These are phyloP conservation scores for Colletotrichum coccodes DNA, from an alignment of 2,329 filamentous ascomycete species.

Conservation along the genomic window DNA sequence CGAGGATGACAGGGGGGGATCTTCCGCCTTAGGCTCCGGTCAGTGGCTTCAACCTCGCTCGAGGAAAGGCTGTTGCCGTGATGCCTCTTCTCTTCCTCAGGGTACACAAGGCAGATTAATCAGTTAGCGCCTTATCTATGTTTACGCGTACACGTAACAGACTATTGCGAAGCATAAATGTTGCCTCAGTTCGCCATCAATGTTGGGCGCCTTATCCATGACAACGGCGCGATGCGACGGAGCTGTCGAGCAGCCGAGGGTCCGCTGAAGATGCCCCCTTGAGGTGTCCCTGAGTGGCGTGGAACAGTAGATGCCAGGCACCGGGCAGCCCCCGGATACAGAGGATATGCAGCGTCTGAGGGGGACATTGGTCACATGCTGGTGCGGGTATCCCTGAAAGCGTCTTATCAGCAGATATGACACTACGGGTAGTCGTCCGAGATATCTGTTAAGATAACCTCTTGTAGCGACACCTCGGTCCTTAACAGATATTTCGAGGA, in stretches of 20 bases:
- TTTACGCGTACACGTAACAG: neutral
- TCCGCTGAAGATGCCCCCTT: constrained; percentile 19
- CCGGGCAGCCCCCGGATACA: constrained; percentile 7
- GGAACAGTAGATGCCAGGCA: constrained; percentile 21
- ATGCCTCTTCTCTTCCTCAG: neutral
- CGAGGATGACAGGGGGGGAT: constrained; percentile 11
- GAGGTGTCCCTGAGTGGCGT: constrained; percentile 9
- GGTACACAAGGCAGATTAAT: neutral
- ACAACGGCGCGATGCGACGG: constrained; percentile 10
- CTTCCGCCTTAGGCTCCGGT: neutral
- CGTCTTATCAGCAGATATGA: constrained; percentile 16
- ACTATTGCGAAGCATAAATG: neutral
- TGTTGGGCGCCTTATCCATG: constrained; percentile 8
- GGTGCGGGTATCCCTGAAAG: constrained; percentile 17
- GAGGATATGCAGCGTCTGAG: constrained; percentile 22
- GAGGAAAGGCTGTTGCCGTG: neutral
- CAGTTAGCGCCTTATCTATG: neutral
- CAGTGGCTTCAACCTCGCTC: neutral
- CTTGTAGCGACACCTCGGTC: rapidly evolving
- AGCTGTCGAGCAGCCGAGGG: constrained; percentile 16
- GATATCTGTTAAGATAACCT: neutral
- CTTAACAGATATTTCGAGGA: constrained; percentile 7
- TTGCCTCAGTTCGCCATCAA: constrained; percentile 4
- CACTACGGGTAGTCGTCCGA: neutral
- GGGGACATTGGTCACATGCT: constrained; percentile 27